Base-by-base conservation (phyloP, 345 rosid genomes). In the Arabidopsis arenosa region DNA sequence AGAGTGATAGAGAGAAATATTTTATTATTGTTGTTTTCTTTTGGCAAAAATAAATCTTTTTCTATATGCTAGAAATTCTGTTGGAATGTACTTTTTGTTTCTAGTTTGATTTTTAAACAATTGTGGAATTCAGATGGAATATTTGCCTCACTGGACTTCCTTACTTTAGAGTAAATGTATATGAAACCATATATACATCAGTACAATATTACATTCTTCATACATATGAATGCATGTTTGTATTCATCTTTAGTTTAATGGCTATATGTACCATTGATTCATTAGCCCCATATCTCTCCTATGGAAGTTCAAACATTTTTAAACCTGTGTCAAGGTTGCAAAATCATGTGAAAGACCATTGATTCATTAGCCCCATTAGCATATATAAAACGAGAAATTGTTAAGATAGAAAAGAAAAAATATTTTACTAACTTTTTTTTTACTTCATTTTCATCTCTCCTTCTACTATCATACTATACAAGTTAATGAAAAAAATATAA, bases 31-130 rank as follows among this genome's bases (percentile, higher is more conserved):
- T 37, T 7, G 13, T 45, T 35, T 43, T 51, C n/a, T 30, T 60
- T 61, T 52, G 32, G 33, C 15, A 14, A 30, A 40, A 56, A 36
- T 0, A 36, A 36, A 36, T 1, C 3, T 5, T 73, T 71, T 71
- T 40, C 4, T 30, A 43, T 52, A 58, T 18, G 68, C 12, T 51
- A 41, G 15, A 9, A 51, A 78, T 72, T 72, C 77, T 59, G 32
- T 73, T 72, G 81, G 78, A 73, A 78, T 72, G 77, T 78, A 78
- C 53, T 52, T 78, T 72, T 73, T 73, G 77, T 73, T 72, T 72
- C 59, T 13, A 33, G 37, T 60, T 41, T 23, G 11, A 52, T 15
- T 49, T 40, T 43, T 32, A 10, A 9, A 55, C 4, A 40, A 43
- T 51, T 66, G 7, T 60, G 17, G 18, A 60, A 78, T 18, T 67